These are phyloP conservation scores for Fusarium succisae DNA, from an alignment of 2,329 filamentous ascomycete genomes.

Conservation along the genomic window DNA sequence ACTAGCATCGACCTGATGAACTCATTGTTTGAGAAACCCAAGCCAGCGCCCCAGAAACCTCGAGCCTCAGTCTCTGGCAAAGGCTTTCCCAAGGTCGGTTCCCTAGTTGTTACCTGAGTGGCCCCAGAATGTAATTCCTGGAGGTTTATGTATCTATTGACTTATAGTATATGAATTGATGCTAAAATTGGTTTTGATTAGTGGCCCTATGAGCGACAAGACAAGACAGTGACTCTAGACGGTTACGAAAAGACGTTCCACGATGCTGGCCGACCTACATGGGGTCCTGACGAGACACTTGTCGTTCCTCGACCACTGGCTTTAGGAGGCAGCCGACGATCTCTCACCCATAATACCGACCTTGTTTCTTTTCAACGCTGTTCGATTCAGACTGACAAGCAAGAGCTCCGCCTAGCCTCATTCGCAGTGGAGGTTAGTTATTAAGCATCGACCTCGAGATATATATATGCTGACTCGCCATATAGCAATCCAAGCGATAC, in stretches of 20 bases:
- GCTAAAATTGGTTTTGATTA: slow-evolving; percentile 64
- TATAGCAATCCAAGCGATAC: slow-evolving; percentile 63
- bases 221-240: slow-evolving; percentile 74
- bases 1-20: slow-evolving; percentile 98
- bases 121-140: slow-evolving; percentile 36
- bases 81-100: slow-evolving; percentile 91
- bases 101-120: slow-evolving; percentile 51
- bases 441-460: background rate
- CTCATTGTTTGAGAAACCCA: slow-evolving; percentile 83
- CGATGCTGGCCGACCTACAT: slow-evolving; percentile 78
- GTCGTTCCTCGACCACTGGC: slow-evolving; percentile 61
- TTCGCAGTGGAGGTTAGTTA: slow-evolving; percentile 64
- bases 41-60: slow-evolving; percentile 64
- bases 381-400: slow-evolving; percentile 69
- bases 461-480: slow-evolving; percentile 19
- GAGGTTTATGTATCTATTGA: slow-evolving; percentile 48
- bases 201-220: slow-evolving; percentile 87
- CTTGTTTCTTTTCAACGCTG: slow-evolving; percentile 48
- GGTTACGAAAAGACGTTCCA: slow-evolving; percentile 74
- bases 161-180: slow-evolving; percentile 46
- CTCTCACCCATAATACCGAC: slow-evolving; percentile 39
- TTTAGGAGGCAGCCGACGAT: slow-evolving; percentile 52
- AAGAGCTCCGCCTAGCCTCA: slow-evolving; percentile 72
- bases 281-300: slow-evolving; percentile 78
- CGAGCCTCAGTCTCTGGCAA: slow-evolving; percentile 63